Conservation (phyloP, 352 stramenopile species). For the Aphanomyces cochlioides region DNA sequence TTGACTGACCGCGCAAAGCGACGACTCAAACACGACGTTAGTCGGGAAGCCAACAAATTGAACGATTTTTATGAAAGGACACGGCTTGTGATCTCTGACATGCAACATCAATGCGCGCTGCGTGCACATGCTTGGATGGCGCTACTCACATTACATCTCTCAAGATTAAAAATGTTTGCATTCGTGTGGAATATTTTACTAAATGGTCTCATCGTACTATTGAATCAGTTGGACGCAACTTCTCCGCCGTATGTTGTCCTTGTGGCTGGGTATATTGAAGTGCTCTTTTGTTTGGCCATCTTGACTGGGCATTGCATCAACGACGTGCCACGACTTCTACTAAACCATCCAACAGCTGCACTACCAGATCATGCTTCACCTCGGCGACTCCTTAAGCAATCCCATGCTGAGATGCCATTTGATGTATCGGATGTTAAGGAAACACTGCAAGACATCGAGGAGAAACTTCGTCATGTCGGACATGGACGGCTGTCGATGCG, state of each 20-base stretch:
- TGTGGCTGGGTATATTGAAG: constrained; percentile 50
- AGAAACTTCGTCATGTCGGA: constrained; percentile 47
- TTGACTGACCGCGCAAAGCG: constrained; percentile 68
- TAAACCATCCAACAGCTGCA: constrained; percentile 62
- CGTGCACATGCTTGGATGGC: constrained; percentile 38
- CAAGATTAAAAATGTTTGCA: constrained; percentile 49
- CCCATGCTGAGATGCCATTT: no score
- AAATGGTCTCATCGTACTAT: constrained; percentile 58
- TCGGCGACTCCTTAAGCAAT: no score
- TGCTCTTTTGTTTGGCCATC: constrained; percentile 47
- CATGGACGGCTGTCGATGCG: constrained; percentile 33
- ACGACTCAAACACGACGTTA: constrained; percentile 64
- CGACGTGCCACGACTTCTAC: constrained; percentile 58
- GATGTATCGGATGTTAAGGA: constrained; percentile 43
- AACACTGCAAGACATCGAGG: constrained; percentile 62
- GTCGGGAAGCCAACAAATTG: constrained; percentile 54
- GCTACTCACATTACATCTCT: constrained; percentile 41
- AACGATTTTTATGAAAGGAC: constrained; percentile 61
- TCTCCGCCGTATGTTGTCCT: constrained; percentile 40
- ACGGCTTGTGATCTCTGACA: constrained; percentile 68
- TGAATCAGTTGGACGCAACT: constrained; percentile 36
- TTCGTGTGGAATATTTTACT: constrained; percentile 52
- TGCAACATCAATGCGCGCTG: constrained; percentile 59
- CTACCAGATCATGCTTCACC: no score
- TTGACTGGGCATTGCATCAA: constrained; percentile 65